Conservation (phyloP, 805 yeast genomes). For the Wickerhamomyces queroliae region DNA sequence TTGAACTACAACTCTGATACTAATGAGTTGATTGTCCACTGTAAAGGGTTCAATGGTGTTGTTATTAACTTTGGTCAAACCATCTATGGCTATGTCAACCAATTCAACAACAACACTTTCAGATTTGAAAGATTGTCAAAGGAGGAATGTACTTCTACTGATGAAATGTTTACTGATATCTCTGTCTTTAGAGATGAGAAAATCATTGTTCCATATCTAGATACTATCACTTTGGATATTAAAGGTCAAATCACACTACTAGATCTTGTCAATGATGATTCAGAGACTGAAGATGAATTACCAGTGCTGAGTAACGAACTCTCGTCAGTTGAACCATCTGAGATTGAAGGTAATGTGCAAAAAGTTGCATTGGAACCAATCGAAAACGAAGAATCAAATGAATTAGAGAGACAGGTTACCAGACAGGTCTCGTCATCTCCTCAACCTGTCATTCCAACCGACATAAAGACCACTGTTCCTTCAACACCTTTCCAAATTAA, state of each 20-base stretch:
- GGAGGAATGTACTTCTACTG: conserved; percentile 5
- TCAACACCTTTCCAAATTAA: background rate
- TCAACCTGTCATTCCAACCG: too few relatives aligned
- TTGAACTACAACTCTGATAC: conserved; percentile 36
- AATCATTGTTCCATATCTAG: conserved; percentile 55
- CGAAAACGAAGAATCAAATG: background rate
- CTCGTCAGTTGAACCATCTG: conserved; percentile 11
- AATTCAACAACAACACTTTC: conserved; percentile 17
- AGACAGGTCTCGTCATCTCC: too few relatives aligned
- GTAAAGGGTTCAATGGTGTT: conserved; percentile 82
- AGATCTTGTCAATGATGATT: conserved; percentile 41
- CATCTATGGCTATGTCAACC: conserved; percentile 26
- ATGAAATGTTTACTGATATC: conserved; percentile 29
- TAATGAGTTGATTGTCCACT: conserved; percentile 47
- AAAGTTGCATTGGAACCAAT: background rate
- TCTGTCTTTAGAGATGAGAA: conserved; percentile 57
- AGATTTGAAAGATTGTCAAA: conserved; percentile 14
- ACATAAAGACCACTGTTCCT: too few relatives aligned
- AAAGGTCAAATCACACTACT: conserved; percentile 56
- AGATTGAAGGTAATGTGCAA: conserved; percentile 6
- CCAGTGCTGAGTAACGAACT: conserved; percentile 18
- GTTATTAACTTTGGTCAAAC: conserved; percentile 55
- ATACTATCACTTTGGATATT: conserved; percentile 62
- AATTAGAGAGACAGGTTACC: too few relatives aligned
- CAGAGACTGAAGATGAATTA: conserved; percentile 33